phyloP scores from a whole-genome alignment of 352 stramenopile species.

The Blastocystis hominis region DNA sequence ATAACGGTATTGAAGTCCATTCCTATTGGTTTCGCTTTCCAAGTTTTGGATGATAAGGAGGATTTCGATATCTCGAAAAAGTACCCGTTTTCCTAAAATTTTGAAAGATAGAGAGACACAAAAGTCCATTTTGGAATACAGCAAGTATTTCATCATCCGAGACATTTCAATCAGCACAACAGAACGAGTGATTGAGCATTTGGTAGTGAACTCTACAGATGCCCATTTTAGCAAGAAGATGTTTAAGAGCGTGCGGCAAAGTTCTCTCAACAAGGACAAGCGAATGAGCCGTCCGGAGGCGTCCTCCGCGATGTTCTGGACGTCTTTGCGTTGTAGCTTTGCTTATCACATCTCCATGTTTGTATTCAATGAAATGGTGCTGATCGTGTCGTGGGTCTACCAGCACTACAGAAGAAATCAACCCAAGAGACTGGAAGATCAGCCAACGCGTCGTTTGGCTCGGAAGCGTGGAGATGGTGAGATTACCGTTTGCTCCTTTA shows the following conservation, averaged over 20 bases:
- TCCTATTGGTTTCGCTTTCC: not conserved
- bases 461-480: not conserved
- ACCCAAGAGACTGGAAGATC: not conserved
- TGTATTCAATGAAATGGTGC: not conserved
- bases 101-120: slow-evolving; percentile 8
- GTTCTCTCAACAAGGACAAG: not conserved
- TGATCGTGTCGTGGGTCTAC: not conserved
- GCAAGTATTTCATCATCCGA: not conserved
- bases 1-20: slow-evolving; percentile 7
- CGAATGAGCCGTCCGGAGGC: not conserved
- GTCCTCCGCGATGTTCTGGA: not conserved
- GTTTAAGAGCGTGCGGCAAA: slow-evolving; percentile 9
- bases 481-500: not conserved
- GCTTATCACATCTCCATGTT: slow-evolving; percentile 17
- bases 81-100: not conserved
- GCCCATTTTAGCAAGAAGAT: not conserved
- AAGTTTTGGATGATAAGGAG: slow-evolving; percentile 24
- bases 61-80: slow-evolving; percentile 29
- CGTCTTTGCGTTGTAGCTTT: not conserved
- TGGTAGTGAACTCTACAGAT: not conserved
- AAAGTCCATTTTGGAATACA: not conserved
- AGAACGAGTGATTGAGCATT: not conserved
- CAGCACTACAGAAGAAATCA: not conserved
- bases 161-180: not conserved
- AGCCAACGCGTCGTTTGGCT: not conserved